Base-by-base conservation (phyloP, 179 eudicot genomes). In the Actinidia chinensis region DNA sequence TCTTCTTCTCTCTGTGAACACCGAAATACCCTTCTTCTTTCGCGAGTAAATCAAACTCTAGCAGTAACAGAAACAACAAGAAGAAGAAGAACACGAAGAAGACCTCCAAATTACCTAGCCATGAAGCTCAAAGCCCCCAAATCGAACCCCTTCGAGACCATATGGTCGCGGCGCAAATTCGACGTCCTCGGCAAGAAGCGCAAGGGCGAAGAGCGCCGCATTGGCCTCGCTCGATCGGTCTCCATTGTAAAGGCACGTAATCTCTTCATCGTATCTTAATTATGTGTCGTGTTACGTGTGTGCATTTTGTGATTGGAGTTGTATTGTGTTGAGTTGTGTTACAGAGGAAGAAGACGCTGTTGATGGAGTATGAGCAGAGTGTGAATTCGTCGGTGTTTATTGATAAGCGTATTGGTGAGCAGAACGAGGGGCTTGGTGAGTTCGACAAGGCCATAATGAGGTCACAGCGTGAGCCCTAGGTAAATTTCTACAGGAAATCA, bases 361-460 rank as follows among this genome's bases (percentile, higher is more conserved):
- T 90, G 83, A 93, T 90, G 88, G 98, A 95, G 78, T 95, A 90
- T 79, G 85, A 92, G 81, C 93, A 89, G 85, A 92, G 92, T 61
- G 88, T 83, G 47, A 95, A 95, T 79, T 85, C 99, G 12, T 93
- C 99, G 0, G 86, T 87, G 71, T 92, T 95, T 83, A 68, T 88
- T 11, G 97, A 95, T 89, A 93, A 90, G 82, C 87, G 99, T 67
- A 93, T 95, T 51, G 98, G 98, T 10, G 99, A 95, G 85, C 82
- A 84, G 69, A 86, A 90, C 81, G 97, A 90, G 50, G 83, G 71
- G 5, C 93, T 95, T 77, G 93, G 81, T 46, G 98, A 95, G 84
- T 95, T 91, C 51, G 94, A 93, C 59, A 95, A 95, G 90, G 92
- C 89, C 8, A 89, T 95, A 77, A 54, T 95, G 83, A 92, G 99